Base-by-base conservation (phyloP, 2,329 filamentous ascomycete genomes). In the Tolypocladium guangdongense region DNA sequence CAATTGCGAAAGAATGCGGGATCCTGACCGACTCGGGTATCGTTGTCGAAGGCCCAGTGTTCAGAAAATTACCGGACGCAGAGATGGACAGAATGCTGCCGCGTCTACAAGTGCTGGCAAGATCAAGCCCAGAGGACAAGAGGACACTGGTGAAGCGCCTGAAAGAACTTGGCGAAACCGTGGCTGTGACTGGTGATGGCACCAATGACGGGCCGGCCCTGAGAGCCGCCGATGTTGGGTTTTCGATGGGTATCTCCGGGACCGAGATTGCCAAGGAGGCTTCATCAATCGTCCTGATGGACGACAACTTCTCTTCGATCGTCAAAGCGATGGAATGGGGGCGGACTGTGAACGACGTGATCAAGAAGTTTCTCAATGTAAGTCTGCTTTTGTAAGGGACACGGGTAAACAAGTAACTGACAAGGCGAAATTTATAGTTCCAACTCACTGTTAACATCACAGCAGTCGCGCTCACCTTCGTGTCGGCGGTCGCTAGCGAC, bases 401-500 rank as follows among this genome's bases (percentile, higher is more conserved):
- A 7, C 24, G 27, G 12, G 18, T 11, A 14, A 30, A 18, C 24
- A 2, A 2, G 18, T 11, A 6, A 14, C 48, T 51, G 10, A 54
- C 52, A 18, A 16, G 14, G 7, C 20, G 18, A 24, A 22, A 4
- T 5, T 7, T 3, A 6, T 35, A 76, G 76, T 84, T 84, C 61
- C 78, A 82, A 73, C 80, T 88, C 59, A 88, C 84, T 1, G 83
- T 86, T 65, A 86, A 86, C 62, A 83, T 86, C 56, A 86, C 83
- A 5, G 83, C 83, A 2, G 82, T 86, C 18, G 64, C 84, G 24
- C 74, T 86, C 10, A 83, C 83, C 1, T 84, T 86, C 52, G 72
- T 85, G 57, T 81, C 82, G 2, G 80, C 83, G 3, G 78, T 86
- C 32, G 48, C 77, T 80, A 10, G 76, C 74, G 54, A 64, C 70